Percentiles rank a stretch among this genome's conserved stretches.
Evolutionary conservation across 768 basidiomycete species (phyloP).

Genomic region (Trametes cingulata): DNA sequence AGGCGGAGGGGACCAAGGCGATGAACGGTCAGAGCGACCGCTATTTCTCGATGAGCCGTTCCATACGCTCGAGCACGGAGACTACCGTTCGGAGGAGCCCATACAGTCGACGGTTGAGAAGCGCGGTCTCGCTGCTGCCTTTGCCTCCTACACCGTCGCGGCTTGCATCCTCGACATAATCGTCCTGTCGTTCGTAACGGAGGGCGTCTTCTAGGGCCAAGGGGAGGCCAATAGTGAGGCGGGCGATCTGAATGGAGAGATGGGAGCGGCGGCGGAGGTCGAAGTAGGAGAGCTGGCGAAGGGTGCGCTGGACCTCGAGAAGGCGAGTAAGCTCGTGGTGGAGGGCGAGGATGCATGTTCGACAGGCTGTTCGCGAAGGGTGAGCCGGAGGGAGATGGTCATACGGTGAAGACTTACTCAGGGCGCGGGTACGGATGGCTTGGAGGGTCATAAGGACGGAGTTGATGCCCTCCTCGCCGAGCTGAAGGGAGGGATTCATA

Average conservation of each 20-base stretch:
- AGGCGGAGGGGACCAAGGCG: neutral
- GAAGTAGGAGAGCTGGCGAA: constrained; percentile 75
- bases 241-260: constrained; percentile 73
- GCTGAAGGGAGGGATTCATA: constrained; percentile 72
- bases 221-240: constrained; percentile 74
- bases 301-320: constrained; percentile 78
- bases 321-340: constrained; percentile 72
- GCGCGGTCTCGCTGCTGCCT: constrained; percentile 18
- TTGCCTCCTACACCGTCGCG: constrained; percentile 23
- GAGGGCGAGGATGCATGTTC: constrained; percentile 73
- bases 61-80: constrained; percentile 65
- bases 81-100: constrained; percentile 64
- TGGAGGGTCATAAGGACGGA: constrained; percentile 71
- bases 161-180: constrained; percentile 25
- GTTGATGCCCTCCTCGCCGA: constrained; percentile 79
- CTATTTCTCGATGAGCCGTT: constrained; percentile 43
- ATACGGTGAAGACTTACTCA: constrained; percentile 51
- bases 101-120: constrained; percentile 61
- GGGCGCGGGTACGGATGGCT: constrained; percentile 69
- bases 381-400: constrained; percentile 6
- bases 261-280: constrained; percentile 76
- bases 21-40: neutral
- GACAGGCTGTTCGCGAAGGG: constrained; percentile 54
- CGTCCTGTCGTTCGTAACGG: constrained; percentile 36
- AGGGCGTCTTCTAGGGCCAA: constrained; percentile 73